Evolutionary conservation across 192 early-diverging fungal genomes (phyloP), one percentile per base, ranked within the genome.

Genomic region (Coemansia sp.): DNA sequence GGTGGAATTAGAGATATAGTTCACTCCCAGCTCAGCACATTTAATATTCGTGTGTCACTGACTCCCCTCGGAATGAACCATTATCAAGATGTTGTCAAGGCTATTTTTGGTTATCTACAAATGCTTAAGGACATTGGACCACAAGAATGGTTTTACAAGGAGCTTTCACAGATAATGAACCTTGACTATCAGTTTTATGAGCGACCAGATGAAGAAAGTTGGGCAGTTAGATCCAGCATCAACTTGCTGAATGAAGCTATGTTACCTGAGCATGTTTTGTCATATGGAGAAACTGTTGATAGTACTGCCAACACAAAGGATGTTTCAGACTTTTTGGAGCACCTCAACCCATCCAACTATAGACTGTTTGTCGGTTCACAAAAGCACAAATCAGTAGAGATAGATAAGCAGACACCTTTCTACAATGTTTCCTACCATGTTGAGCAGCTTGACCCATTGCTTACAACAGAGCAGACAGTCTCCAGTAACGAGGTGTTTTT

Each of bases 351-450:
- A 12, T 77, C 89, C 23, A 88, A 89, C 64, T 91, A 89, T 74
- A 82, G 69, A 5, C n/a, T 85, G 9, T 68, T 77, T 6, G 32
- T 88, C 9, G 56, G 76, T 0, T 74, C 75, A 10, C 80, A 86
- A 52, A 47, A 56, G n/a, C 65, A 71, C 54, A 66, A 40, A 1
- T 26, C 26, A 3, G 64, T 76, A 1, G 57, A 74, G 2, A 61
- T 73, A 41, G 58, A 73, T 8, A 39, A 79, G 40, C 86, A 85
- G 61, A 93, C 93, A 44, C 60, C 79, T 18, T 90, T 88, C 85
- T 98, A 96, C 70, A 89, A 87, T 3, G 90, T 90, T 0, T 86
- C 93, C 52, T 95, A 96, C 68, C 67, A 82, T 38, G 72, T 91
- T 41, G 72, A 48, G 47, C 47, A 11, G 47, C 47, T 48, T 15